These are phyloP conservation scores for Gossypium schwendimanii DNA, from an alignment of 441 rosid species.

Conservation along the genomic window DNA sequence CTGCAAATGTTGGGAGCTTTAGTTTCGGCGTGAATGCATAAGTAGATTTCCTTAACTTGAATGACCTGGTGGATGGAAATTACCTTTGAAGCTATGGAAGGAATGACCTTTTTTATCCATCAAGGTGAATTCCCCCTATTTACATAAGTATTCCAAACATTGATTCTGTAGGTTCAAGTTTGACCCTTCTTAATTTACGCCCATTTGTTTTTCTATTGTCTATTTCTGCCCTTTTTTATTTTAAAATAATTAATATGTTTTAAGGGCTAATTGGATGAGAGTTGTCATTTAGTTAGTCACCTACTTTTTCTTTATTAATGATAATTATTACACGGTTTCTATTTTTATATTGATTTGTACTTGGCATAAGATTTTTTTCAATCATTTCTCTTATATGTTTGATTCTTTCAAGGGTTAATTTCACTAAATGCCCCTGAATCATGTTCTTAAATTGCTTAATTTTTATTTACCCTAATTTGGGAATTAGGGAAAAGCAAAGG, in stretches of 20 bases:
- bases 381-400: too few species aligned
- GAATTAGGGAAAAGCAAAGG: too few species aligned
- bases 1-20: conserved; percentile 10
- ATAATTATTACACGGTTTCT: too few species aligned
- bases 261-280: background rate
- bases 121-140: background rate
- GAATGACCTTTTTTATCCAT: background rate
- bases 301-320: background rate
- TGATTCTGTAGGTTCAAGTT: background rate
- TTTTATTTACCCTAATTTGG: too few species aligned
- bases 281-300: background rate
- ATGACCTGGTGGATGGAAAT: background rate
- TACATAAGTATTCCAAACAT: background rate
- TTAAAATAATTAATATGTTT: too few species aligned
- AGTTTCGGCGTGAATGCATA: background rate
- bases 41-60: background rate
- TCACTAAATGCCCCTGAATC: too few species aligned
- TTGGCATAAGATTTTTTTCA: too few species aligned
- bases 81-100: background rate
- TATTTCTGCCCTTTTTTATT: background rate
- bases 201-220: background rate
- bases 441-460: too few species aligned
- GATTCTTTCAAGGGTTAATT: too few species aligned
- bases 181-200: background rate
- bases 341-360: too few species aligned